Conservation (phyloP, 176 grass and related monocot species). For the Ananas comosus region DNA sequence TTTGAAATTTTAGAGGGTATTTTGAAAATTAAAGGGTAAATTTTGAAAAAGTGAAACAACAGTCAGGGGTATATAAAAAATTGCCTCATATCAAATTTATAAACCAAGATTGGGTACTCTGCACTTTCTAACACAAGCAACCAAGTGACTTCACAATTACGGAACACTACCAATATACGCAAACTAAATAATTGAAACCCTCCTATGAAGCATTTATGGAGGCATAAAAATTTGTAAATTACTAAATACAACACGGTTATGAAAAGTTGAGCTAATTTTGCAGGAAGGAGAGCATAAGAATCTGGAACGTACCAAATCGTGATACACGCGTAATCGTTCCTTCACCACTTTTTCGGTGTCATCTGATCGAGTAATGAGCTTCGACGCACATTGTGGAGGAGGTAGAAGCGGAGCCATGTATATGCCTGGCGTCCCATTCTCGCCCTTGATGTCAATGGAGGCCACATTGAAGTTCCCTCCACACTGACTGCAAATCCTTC, state of each 20-base stretch:
- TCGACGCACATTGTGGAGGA: slow-evolving; percentile 56
- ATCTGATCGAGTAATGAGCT: slow-evolving; percentile 57
- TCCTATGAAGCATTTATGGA: no score
- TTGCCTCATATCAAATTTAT: no score
- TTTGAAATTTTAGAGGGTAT: no score
- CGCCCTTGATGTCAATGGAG: slow-evolving; percentile 71
- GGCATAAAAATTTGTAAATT: no score
- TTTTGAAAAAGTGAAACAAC: no score
- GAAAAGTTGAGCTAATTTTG: not conserved
- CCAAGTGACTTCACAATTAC: no score
- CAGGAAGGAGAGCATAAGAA: not conserved
- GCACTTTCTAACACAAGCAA: no score
- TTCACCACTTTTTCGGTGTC: slow-evolving; percentile 88
- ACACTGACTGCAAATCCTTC: slow-evolving; percentile 88
- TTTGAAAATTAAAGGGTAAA: no score
- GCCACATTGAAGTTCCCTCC: slow-evolving; percentile 91
- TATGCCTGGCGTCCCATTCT: slow-evolving; percentile 60
- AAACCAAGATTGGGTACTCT: no score
- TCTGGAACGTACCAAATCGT: slow-evolving; percentile 56
- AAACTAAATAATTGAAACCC: no score
- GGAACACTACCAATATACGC: no score
- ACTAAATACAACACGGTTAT: not conserved
- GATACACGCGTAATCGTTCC: slow-evolving; percentile 63
- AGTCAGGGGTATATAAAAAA: no score
- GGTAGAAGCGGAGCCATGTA: slow-evolving; percentile 83